A percentile compares a stretch with the other conserved stretches of the same genome.
Evolutionary conservation across 345 rosid species (phyloP).

Genomic region (Hibiscus syriacus): DNA sequence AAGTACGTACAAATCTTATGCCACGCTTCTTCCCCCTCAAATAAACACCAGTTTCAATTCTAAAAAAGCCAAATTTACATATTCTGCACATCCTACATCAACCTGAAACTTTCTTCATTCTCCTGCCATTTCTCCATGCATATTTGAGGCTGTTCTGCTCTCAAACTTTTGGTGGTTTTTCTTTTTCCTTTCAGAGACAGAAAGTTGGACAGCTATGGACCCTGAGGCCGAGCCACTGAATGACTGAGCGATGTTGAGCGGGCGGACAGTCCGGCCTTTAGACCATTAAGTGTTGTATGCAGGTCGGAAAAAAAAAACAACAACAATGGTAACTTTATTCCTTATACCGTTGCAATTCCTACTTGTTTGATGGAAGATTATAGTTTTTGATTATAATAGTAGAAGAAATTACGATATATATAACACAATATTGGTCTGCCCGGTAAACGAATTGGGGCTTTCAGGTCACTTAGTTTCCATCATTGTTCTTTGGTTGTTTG

Average conservation of each 20-base stretch:
- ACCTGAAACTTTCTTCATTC: not conserved
- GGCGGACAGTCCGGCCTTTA: not conserved
- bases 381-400: not conserved
- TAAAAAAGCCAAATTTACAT: not conserved
- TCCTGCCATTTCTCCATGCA: not conserved
- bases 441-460: not conserved
- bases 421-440: slow-evolving; percentile 10
- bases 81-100: not conserved
- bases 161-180: not conserved
- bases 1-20: slow-evolving; percentile 39
- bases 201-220: slow-evolving; percentile 46
- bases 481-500: slow-evolving; percentile 8
- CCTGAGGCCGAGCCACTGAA: slow-evolving; percentile 70
- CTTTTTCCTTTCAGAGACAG: slow-evolving; percentile 38
- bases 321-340: slow-evolving; percentile 7
- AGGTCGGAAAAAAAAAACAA: slow-evolving; percentile 6
- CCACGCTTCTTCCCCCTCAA: not conserved
- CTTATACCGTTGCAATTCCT: not conserved
- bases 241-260: slow-evolving; percentile 25
- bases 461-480: not conserved
- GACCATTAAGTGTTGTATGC: not conserved
- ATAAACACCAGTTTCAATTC: no score
- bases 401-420: not conserved
- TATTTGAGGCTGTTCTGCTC: not conserved
- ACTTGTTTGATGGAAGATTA: not conserved